phyloP scores from a whole-genome alignment of 176 grass and related monocot genomes.

The Canna indica region DNA sequence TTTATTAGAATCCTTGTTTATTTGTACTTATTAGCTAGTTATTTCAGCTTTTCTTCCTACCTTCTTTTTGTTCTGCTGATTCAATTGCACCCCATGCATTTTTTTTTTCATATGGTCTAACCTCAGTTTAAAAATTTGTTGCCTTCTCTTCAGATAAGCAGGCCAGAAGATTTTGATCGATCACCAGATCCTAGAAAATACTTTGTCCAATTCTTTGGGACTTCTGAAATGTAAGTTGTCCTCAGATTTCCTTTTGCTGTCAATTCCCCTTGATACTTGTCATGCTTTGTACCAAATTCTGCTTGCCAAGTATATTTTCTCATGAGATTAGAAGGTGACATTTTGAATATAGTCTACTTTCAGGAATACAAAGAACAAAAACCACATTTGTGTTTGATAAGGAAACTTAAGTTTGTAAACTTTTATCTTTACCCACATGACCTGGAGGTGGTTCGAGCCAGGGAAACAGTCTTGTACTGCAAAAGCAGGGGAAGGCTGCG shows the following conservation, averaged over 20 bases:
- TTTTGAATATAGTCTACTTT: background rate
- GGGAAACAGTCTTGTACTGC: too few relatives aligned
- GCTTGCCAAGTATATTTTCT: too few relatives aligned
- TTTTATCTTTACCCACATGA: too few relatives aligned
- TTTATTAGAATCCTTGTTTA: too few relatives aligned
- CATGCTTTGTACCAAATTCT: too few relatives aligned
- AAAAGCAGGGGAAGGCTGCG: too few relatives aligned
- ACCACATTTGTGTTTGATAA: background rate
- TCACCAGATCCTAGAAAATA: slow-evolving; percentile 48
- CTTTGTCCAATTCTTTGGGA: slow-evolving; percentile 91
- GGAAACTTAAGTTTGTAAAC: background rate
- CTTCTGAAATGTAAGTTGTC: slow-evolving; percentile 69
- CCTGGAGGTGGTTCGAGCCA: too few relatives aligned
- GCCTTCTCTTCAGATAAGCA: slow-evolving; percentile 53
- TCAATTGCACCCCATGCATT: too few relatives aligned
- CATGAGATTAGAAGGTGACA: background rate
- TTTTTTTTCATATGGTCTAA: background rate
- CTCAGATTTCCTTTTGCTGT: background rate
- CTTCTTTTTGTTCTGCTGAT: too few relatives aligned
- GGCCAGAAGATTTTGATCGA: slow-evolving; percentile 50
- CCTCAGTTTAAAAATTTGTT: background rate
- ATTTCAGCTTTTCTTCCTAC: too few relatives aligned
- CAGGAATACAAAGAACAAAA: background rate
- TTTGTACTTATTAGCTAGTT: too few relatives aligned
- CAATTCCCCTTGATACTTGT: background rate